phyloP scores from a whole-genome alignment of 1,139 yeast genomes.

The Meyerozyma sp. region DNA sequence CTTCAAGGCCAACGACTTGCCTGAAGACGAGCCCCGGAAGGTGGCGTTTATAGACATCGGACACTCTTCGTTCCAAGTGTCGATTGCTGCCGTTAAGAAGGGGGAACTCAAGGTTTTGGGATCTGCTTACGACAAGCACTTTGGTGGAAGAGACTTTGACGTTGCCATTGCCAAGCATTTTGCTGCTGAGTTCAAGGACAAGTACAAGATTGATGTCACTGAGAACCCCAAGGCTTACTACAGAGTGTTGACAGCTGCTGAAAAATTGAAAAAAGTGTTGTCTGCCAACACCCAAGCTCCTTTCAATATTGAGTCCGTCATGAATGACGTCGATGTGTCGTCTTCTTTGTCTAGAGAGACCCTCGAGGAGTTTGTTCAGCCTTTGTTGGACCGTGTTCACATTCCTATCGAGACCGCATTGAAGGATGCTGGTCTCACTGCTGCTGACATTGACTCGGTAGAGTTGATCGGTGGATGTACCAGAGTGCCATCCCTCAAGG shows the following conservation, averaged over 20 bases:
- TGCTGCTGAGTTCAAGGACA: slow-evolving; percentile 83
- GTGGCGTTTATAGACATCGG: slow-evolving; percentile 96
- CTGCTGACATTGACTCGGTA: slow-evolving; percentile 77
- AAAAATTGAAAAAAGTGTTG: slow-evolving; percentile 89
- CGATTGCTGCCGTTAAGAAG: slow-evolving; percentile 87
- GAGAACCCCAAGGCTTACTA: slow-evolving; percentile 92
- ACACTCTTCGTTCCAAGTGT: slow-evolving; percentile 89
- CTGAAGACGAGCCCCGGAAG: slow-evolving; percentile 83
- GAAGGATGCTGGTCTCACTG: slow-evolving; percentile 67
- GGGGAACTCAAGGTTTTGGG: slow-evolving; percentile 95
- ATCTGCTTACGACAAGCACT: slow-evolving; percentile 89
- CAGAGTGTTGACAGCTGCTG: slow-evolving; percentile 88
- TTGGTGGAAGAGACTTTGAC: slow-evolving; percentile 98
- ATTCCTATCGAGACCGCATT: slow-evolving; percentile 81
- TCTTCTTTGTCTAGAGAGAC: slow-evolving; percentile 87
- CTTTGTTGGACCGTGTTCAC: slow-evolving; percentile 70
- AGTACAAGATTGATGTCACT: slow-evolving; percentile 89
- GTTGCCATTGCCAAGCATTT: slow-evolving; percentile 90
- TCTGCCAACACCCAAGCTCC: slow-evolving; percentile 97
- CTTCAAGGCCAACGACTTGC: slow-evolving; percentile 91
- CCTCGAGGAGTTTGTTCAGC: slow-evolving; percentile 82
- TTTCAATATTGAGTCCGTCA: slow-evolving; percentile 89
- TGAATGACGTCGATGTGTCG: slow-evolving; percentile 95
- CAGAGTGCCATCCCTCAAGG: slow-evolving; percentile 92
- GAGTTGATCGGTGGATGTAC: slow-evolving; percentile 98